A percentile compares a stretch with the other conserved stretches of the same genome.
Evolutionary conservation across 1,284 basidiomycete species (phyloP).

Genomic region (Grifola frondosa): DNA sequence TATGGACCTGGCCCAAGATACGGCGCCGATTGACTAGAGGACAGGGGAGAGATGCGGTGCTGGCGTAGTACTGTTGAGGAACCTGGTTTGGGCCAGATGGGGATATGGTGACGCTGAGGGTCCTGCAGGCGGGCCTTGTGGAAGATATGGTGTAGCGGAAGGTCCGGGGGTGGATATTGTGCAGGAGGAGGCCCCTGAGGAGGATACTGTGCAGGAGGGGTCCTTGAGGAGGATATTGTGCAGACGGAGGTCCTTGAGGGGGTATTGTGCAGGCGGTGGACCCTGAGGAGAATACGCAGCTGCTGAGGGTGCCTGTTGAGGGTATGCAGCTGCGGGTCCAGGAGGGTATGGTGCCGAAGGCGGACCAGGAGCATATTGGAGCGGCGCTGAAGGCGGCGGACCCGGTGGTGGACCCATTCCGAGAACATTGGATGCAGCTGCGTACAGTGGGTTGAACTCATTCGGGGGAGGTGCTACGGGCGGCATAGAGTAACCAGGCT

Average conservation of each 20-base stretch:
- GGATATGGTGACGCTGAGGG: constrained; percentile 11
- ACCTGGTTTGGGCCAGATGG: neutral
- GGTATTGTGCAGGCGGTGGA: neutral
- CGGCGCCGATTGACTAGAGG: constrained; percentile 18
- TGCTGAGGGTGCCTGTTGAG: constrained; percentile 1
- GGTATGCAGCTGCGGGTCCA: constrained; percentile 7
- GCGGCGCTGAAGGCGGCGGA: constrained; percentile 13
- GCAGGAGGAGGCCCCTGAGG: constrained; percentile 8
- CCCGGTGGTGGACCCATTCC: constrained; percentile 66
- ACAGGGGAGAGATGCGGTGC: constrained; percentile 7
- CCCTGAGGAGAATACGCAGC: neutral
- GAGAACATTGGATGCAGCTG: constrained; percentile 78
- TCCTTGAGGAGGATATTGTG: constrained; percentile 17
- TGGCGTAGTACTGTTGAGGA: constrained; percentile 9
- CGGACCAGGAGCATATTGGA: constrained; percentile 15
- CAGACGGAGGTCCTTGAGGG: constrained; percentile 13
- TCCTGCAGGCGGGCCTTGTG: constrained; percentile 3
- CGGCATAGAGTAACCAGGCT: constrained; percentile 29
- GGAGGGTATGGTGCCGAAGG: constrained; percentile 17
- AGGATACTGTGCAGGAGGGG: constrained; percentile 9
- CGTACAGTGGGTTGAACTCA: constrained; percentile 58
- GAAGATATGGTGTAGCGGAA: constrained; percentile 6
- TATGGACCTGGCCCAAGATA: constrained; percentile 26
- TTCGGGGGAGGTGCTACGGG: constrained; percentile 30
- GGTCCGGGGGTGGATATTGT: constrained; percentile 13